These are phyloP conservation scores for Asclepias syriaca DNA, from an alignment of 257 asterid species.

Conservation along the genomic window DNA sequence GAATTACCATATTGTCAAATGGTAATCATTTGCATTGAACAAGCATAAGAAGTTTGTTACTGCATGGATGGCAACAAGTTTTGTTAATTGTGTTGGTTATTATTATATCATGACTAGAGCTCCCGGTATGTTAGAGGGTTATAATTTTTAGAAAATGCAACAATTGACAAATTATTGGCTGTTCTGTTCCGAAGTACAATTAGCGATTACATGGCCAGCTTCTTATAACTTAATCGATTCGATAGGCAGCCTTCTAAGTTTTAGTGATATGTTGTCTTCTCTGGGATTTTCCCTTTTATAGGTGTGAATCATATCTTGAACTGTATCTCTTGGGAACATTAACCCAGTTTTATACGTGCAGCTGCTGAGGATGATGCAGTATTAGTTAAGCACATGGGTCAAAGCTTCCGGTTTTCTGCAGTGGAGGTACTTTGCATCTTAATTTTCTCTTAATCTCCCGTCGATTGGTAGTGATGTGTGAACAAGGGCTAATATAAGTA, in stretches of 20 bases:
- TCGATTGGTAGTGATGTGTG: constrained; percentile 1
- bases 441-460: background rate
- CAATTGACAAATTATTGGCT: background rate
- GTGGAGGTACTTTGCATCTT: constrained; percentile 46
- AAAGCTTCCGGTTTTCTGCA: constrained; percentile 80
- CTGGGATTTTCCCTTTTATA: no score
- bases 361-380: constrained; percentile 80
- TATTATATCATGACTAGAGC: background rate
- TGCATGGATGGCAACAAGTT: background rate
- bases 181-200: background rate
- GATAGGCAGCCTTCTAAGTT: background rate
- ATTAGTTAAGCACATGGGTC: constrained; percentile 75
- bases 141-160: background rate
- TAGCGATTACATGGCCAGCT: background rate
- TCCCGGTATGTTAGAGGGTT: background rate
- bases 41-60: background rate
- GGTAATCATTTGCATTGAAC: background rate
- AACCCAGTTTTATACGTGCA: constrained; percentile 25
- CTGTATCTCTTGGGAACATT: background rate
- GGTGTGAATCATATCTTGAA: background rate
- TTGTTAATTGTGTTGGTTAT: background rate
- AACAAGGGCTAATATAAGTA: background rate
- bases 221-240: background rate
- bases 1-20: background rate
- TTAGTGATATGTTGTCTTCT: background rate